Conservation (phyloP, 2,329 filamentous ascomycete genomes). For the Zasmidium cellare region DNA sequence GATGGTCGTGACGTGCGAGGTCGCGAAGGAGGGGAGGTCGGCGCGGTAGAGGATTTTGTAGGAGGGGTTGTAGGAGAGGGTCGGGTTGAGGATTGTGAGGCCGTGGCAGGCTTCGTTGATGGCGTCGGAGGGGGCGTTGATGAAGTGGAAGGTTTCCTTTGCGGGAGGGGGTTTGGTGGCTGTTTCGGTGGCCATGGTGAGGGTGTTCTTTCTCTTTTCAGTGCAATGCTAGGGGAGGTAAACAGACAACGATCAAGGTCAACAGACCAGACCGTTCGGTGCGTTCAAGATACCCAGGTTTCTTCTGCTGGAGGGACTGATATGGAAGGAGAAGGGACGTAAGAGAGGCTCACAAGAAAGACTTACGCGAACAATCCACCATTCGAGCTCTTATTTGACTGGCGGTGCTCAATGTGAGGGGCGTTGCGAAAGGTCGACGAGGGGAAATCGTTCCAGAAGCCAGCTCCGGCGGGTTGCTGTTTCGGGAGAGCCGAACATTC, state of each 20-base stretch:
- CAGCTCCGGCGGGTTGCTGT: too few species aligned
- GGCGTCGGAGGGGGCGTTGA: conserved; percentile 36
- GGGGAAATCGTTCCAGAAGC: too few species aligned
- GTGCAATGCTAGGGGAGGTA: too few species aligned
- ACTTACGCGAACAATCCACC: background rate
- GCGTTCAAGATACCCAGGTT: background rate
- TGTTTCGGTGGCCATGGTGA: conserved; percentile 27
- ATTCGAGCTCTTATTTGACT: conserved; percentile 8
- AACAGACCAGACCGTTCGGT: too few species aligned
- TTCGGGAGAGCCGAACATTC: conserved; percentile 8
- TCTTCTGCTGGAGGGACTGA: background rate
- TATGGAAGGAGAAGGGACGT: background rate
- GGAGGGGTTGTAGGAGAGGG: conserved; percentile 34
- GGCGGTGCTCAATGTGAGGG: conserved; percentile 8
- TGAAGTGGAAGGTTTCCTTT: conserved; percentile 40
- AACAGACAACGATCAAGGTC: background rate
- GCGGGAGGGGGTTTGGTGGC: conserved; percentile 19
- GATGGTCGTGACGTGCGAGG: conserved; percentile 36
- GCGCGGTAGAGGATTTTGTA: conserved; percentile 40
- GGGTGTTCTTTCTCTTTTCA: background rate
- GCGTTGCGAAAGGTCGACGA: conserved; percentile 4
- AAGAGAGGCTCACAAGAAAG: background rate
- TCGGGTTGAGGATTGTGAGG: conserved; percentile 36
- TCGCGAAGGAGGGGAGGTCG: conserved; percentile 33
- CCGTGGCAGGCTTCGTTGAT: conserved; percentile 39